Conservation (phyloP, 805 yeast genomes). For the Cyberlindnera meyerae region DNA sequence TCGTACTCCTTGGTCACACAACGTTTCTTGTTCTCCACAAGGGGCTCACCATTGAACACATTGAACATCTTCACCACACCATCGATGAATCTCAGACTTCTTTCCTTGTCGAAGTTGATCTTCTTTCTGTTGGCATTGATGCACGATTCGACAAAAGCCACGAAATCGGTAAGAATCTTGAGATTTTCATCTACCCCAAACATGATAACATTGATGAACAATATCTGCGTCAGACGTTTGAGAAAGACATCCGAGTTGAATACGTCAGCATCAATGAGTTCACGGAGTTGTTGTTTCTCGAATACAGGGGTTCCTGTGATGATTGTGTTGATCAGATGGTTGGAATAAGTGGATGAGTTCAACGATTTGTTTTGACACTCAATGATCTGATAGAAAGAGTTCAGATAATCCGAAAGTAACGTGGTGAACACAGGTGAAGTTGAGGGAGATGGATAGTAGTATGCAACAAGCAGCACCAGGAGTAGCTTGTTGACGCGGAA, state of each 20-base stretch:
- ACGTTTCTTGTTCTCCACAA: constrained; percentile 2
- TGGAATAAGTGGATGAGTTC: constrained; percentile 23
- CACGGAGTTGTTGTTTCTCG: constrained; percentile 19
- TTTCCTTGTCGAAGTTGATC: constrained; percentile 21
- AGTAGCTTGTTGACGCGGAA: constrained; percentile 18
- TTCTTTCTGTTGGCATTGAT: constrained; percentile 25
- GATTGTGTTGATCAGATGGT: constrained; percentile 10
- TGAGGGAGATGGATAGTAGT: constrained; percentile 15
- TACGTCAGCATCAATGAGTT: constrained; percentile 19
- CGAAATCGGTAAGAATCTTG: constrained; percentile 10
- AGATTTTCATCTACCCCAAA: constrained; percentile 17
- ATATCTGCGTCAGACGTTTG: constrained; percentile 16
- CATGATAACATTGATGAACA: constrained; percentile 18
- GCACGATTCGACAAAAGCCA: constrained; percentile 17
- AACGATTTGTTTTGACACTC: constrained; percentile 18
- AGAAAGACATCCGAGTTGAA: constrained; percentile 24
- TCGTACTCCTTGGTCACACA: constrained; percentile 6
- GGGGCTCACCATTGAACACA: constrained; percentile 4
- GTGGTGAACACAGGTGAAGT: constrained; percentile 3
- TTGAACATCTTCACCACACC: constrained; percentile 10
- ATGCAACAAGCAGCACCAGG: constrained; percentile 13
- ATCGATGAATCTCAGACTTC: constrained; percentile 19
- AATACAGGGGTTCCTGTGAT: constrained; percentile 15
- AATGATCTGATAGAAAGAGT: constrained; percentile 23
- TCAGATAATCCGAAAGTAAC: constrained; percentile 19